phyloP scores from a whole-genome alignment of 1,284 basidiomycete species.

The Lentinula novae-zelandiae region DNA sequence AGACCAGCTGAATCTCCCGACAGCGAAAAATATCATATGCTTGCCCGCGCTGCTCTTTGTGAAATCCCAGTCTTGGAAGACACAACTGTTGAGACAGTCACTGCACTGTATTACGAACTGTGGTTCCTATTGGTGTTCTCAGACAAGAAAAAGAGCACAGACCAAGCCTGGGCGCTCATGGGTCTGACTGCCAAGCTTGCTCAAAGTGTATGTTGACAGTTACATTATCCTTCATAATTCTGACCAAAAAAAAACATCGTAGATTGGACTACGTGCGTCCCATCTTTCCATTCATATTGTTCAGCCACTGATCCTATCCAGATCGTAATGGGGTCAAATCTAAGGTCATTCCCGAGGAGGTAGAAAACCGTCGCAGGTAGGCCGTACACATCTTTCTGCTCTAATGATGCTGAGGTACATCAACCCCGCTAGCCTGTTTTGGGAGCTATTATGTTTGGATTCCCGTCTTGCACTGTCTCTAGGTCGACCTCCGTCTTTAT shows the following conservation, averaged over 20 bases:
- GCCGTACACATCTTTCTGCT: neutral
- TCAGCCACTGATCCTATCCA: slow-evolving; percentile 17
- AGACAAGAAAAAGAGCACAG: slow-evolving; percentile 43
- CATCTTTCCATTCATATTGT: neutral
- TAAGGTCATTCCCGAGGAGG: slow-evolving; percentile 42
- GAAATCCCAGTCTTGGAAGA: slow-evolving; percentile 57
- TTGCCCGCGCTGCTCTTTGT: slow-evolving; percentile 52
- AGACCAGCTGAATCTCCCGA: slow-evolving; percentile 42
- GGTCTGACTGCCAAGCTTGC: slow-evolving; percentile 60
- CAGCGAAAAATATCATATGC: slow-evolving; percentile 51
- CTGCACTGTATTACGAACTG: slow-evolving; percentile 46
- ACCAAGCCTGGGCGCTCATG: slow-evolving; percentile 58
- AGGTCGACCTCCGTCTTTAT: slow-evolving; percentile 41
- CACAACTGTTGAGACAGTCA: slow-evolving; percentile 55
- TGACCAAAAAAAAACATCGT: slow-evolving; percentile 15
- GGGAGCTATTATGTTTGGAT: slow-evolving; percentile 43
- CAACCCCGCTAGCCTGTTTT: slow-evolving; percentile 28
- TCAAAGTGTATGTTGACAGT: slow-evolving; percentile 47
- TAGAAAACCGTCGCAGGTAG: slow-evolving; percentile 37
- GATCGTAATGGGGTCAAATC: slow-evolving; percentile 37
- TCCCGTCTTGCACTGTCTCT: slow-evolving; percentile 42
- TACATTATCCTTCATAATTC: slow-evolving; percentile 9
- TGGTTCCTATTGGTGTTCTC: slow-evolving; percentile 46
- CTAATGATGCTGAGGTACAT: neutral
- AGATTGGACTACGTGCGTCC: slow-evolving; percentile 60